Base-by-base conservation (phyloP, 1,139 yeast genomes). In the Saccharomyces hybrid region DNA sequence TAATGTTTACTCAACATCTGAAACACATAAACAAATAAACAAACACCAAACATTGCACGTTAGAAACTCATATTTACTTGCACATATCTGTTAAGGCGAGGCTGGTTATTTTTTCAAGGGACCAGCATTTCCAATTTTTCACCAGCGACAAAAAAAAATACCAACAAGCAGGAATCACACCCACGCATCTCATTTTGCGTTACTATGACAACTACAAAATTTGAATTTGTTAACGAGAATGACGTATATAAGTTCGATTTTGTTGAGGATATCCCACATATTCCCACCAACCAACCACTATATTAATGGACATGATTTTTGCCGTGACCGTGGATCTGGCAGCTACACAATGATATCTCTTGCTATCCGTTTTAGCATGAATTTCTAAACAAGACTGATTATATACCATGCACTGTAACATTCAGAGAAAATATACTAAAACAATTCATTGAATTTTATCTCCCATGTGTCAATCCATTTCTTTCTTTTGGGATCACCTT, bases 381-480 rank as follows among this genome's bases (percentile, higher is more conserved):
- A 38, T 38, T 38, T 38, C 13, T n/a, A 38, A 38, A 38, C 7
- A 20, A 16, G 23, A 20, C 20, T 16, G 13, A 38, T 20, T 38
- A 38, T 38, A 38, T 20, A 20, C 13, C 16, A 5, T 38, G 20
- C 11, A 38, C 44, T 38, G 47, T 48, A 34, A 14, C n/a, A 38
- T 30, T 38, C 27, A 48, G 28, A 13, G n/a, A 27, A 6, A 31
- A 20, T 11, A 28, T 47, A 31, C 49, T 26, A 50, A 28, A 50
- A 11, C 20, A 52, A 44, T 48, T 60, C 57, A 48, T 64, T 64
- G 55, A 59, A 68, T 52, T 67, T 68, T 20, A 52, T 54, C 44
- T 67, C 67, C 71, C 71, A 67, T 8, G 65, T 68, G 7, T 62
- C 57, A n/a, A 68, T 56, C 70, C 70, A 68, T 52, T 66, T 65